Base-by-base conservation (phyloP, 257 asterid genomes). In the Verbena officinalis region DNA sequence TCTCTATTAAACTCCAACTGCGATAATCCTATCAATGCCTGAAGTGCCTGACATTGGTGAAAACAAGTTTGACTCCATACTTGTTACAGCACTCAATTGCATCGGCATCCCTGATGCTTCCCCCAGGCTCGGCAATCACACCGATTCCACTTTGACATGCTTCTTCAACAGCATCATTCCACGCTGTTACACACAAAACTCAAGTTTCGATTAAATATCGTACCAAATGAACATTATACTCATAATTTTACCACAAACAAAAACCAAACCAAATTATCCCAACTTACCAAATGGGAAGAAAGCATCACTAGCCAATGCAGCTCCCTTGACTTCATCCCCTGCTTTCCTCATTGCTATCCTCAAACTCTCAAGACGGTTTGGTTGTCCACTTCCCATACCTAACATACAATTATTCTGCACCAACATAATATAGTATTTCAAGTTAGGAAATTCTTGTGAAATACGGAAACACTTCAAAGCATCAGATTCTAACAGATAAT, bases 341-440 rank as follows among this genome's bases (percentile, higher is more conserved):
- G 97, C 97, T 79, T 92, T 92, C 74, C 70, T 82, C 80, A 74
- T 71, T 46, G 98, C 98, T 68, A 92, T 89, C 80, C 96, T 85
- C 84, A 87, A 65, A 69, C 98, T 92, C 82, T 92, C 98, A 22
- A 70, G 84, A 23, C 98, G 97, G 72, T 93, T 93, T 1, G 98
- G 98, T 24, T 93, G 98, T 33, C 98, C 98, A 69, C 98, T 89
- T 73, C 98, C 98, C 98, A 93, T 89, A 38, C 98, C 97, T 27
- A 89, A 74, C 96, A 87, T 89, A 67, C 97, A 79, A 64, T 84
- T 84, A 67, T 89, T 77, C 97, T 89, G 74, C 77, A 73, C n/a
- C n/a, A 45, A 62, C 14, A 53, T 54, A n/a, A 48, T 14, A 69
- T 8, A 64, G 24, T 22, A 19, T n/a, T n/a, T 14, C 19, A 11